Conservation (phyloP, 768 basidiomycete species). For the Boletus coccyginus region DNA sequence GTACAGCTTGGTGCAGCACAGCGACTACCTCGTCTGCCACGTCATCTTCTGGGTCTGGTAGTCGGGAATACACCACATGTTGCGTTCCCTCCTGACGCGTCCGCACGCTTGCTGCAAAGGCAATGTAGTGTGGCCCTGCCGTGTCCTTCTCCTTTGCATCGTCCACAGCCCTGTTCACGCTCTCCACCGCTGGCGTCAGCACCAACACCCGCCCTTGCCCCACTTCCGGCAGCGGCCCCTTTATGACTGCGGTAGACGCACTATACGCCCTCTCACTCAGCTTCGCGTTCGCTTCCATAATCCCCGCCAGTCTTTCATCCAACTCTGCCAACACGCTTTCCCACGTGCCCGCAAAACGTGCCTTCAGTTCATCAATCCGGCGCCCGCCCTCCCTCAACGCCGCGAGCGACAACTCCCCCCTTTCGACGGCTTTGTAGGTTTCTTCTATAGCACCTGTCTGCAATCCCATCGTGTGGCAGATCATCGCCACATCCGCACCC, state of each 20-base stretch:
- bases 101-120: slow-evolving; percentile 43
- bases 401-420: slow-evolving; percentile 40
- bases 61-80: slow-evolving; percentile 48
- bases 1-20: background rate
- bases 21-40: slow-evolving; percentile 2
- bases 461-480: slow-evolving; percentile 58
- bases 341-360: slow-evolving; percentile 48
- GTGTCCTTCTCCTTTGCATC: slow-evolving; percentile 42
- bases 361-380: slow-evolving; percentile 52
- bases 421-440: slow-evolving; percentile 48
- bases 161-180: slow-evolving; percentile 63
- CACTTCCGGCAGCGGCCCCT: slow-evolving; percentile 37
- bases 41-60: slow-evolving; percentile 1
- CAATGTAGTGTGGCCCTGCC: slow-evolving; percentile 52
- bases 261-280: slow-evolving; percentile 50
- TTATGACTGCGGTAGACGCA: slow-evolving; percentile 45
- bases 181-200: slow-evolving; percentile 56
- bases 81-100: slow-evolving; percentile 29
- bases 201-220: slow-evolving; percentile 36
- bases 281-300: slow-evolving; percentile 39
- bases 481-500: slow-evolving; percentile 73
- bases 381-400: slow-evolving; percentile 41
- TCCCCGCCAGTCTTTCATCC: slow-evolving; percentile 17
- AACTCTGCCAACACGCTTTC: slow-evolving; percentile 32
- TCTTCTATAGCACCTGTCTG: slow-evolving; percentile 54